A percentile compares a stretch with the other conserved stretches of the same genome.
Evolutionary conservation across 2,329 filamentous ascomycete species (phyloP).

Genomic region (Penicillium sumatraense): DNA sequence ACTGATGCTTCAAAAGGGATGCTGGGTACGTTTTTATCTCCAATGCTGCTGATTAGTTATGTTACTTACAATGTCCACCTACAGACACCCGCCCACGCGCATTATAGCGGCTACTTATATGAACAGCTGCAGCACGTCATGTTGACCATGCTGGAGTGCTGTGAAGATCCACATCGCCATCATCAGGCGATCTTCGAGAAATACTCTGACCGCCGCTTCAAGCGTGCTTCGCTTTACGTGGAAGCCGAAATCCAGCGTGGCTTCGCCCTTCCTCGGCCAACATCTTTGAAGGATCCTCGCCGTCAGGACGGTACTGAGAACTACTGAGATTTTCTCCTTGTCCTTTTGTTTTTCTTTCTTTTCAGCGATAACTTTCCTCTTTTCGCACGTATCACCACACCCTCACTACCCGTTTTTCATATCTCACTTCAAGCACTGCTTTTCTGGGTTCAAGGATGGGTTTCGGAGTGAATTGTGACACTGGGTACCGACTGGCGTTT

Average conservation of each 20-base stretch:
- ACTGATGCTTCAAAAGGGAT: conserved; percentile 85
- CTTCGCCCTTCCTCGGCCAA: conserved; percentile 54
- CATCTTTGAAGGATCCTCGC: conserved; percentile 16
- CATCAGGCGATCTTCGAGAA: conserved; percentile 90
- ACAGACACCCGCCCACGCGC: conserved; percentile 79
- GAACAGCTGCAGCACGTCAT: conserved; percentile 79
- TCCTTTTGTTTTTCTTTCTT: background rate
- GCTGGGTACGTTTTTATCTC: conserved; percentile 72
- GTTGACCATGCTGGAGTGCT: conserved; percentile 82
- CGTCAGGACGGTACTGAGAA: conserved; percentile 24
- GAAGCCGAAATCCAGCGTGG: conserved; percentile 71
- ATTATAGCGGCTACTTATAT: conserved; percentile 94
- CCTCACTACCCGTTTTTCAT: conserved; percentile 16
- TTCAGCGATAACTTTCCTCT: conserved; percentile 7
- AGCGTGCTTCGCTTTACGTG: conserved; percentile 80
- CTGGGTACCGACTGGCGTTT: conserved; percentile 19
- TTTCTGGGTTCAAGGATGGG: conserved; percentile 12
- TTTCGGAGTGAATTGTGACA: conserved; percentile 19
- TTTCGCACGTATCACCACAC: conserved; percentile 12
- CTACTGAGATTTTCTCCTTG: conserved; percentile 15
- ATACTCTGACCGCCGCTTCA: conserved; percentile 85
- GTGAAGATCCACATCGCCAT: conserved; percentile 77
- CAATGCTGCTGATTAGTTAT: conserved; percentile 3
- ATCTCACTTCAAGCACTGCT: conserved; percentile 21
- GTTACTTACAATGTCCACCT: conserved; percentile 22